Conservation (phyloP, 2,329 filamentous ascomycete genomes). For the Trichoderma sp. region DNA sequence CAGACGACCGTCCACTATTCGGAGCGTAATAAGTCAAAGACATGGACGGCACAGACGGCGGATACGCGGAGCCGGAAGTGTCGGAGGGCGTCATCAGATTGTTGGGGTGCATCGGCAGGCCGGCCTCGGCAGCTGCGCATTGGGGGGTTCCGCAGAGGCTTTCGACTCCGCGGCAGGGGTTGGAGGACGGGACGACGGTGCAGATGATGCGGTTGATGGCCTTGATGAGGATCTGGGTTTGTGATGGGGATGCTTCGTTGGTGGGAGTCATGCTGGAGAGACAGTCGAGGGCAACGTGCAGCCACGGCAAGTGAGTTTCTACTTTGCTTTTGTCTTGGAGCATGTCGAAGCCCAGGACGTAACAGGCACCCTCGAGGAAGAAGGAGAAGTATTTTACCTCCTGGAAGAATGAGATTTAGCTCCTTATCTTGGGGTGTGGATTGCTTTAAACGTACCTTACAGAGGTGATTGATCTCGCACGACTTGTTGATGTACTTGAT, state of each 20-base stretch:
- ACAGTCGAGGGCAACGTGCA: slow-evolving; percentile 7
- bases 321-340: slow-evolving; percentile 14
- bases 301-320: slow-evolving; percentile 2
- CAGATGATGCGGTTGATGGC: slow-evolving; percentile 14
- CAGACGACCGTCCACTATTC: background rate
- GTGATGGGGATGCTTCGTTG: background rate
- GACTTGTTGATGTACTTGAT: slow-evolving; percentile 12
- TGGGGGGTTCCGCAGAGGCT: background rate
- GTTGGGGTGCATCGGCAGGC: background rate
- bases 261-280: slow-evolving; percentile 1
- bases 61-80: background rate
- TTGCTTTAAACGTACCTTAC: background rate
- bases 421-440: background rate
- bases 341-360: slow-evolving; percentile 13
- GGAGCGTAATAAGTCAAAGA: slow-evolving; percentile 5
- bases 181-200: background rate
- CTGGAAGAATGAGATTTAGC: background rate
- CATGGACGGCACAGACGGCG: slow-evolving; percentile 5
- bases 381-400: slow-evolving; percentile 10
- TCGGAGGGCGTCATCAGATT: background rate
- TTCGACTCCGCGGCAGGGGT: background rate
- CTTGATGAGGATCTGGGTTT: slow-evolving; percentile 12
- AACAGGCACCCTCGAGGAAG: slow-evolving; percentile 9
- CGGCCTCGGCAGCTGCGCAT: background rate
- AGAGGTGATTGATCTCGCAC: slow-evolving; percentile 9